Conservation (phyloP, 768 basidiomycete species). For the Myochromella boudieri region DNA sequence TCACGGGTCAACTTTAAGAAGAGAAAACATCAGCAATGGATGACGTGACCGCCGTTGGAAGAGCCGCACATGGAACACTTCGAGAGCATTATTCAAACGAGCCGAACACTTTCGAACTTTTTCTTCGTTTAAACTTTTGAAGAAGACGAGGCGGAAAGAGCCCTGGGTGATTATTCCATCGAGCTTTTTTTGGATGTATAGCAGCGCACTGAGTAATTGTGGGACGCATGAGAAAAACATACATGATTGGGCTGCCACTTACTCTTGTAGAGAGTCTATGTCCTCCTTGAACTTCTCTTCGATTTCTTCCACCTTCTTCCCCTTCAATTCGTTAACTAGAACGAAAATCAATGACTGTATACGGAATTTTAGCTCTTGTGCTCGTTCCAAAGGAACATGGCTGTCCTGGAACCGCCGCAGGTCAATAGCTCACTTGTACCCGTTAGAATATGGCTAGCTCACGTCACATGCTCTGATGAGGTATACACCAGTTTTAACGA, state of each 20-base stretch:
- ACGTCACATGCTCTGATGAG: constrained; percentile 15
- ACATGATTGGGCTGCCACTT: background rate
- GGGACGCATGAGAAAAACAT: background rate
- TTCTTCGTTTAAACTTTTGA: background rate
- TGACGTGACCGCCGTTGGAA: background rate
- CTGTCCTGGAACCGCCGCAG: background rate
- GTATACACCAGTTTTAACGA: background rate
- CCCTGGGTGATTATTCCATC: constrained; percentile 2
- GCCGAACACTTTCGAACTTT: constrained; percentile 5
- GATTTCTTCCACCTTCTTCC: constrained; percentile 1
- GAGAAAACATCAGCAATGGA: background rate
- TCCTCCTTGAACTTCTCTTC: background rate
- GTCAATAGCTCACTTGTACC: background rate
- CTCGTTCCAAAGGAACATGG: constrained; percentile 3
- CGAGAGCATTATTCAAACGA: constrained; percentile 2
- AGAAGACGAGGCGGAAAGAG: constrained; percentile 2
- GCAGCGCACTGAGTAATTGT: background rate
- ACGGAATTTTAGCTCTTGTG: constrained; percentile 10
- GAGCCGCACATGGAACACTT: constrained; percentile 7
- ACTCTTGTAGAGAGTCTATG: constrained; percentile 4
- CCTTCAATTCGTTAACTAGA: constrained; percentile 11
- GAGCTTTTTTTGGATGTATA: constrained; percentile 5
- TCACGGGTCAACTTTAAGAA: constrained; percentile 2
- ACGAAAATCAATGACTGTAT: constrained; percentile 5
- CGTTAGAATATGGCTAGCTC: background rate